Evolutionary conservation across 768 basidiomycete genomes (phyloP).

Genomic region (Steccherinum ochraceum): DNA sequence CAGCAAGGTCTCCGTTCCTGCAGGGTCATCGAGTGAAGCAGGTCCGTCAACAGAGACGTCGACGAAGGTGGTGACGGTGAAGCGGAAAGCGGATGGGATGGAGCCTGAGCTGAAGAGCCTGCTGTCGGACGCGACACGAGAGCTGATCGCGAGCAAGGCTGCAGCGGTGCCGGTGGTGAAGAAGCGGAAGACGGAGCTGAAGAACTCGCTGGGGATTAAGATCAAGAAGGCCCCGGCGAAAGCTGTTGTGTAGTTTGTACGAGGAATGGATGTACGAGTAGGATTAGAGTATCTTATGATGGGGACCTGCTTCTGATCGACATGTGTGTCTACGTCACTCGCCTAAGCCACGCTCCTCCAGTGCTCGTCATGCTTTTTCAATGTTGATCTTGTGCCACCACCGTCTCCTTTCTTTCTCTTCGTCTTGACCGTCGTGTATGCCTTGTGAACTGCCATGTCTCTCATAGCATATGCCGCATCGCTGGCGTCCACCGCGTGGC

Average conservation of each 20-base stretch:
- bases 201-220: conserved; percentile 71
- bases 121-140: conserved; percentile 57
- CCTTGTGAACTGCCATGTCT: not conserved
- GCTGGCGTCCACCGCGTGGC: not conserved
- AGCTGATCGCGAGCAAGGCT: conserved; percentile 47
- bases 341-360: too few relatives aligned
- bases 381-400: too few relatives aligned
- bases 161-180: conserved; percentile 36
- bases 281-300: too few relatives aligned
- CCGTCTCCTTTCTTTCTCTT: too few relatives aligned
- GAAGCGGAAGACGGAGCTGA: conserved; percentile 58
- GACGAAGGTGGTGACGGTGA: conserved; percentile 54
- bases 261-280: not conserved
- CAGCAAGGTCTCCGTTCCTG: conserved; percentile 54
- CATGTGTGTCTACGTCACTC: too few relatives aligned
- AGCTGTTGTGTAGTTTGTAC: conserved; percentile 6
- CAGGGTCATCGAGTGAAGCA: conserved; percentile 6
- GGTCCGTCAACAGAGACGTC: conserved; percentile 3
- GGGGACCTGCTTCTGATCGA: too few relatives aligned
- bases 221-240: conserved; percentile 31
- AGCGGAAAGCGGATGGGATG: conserved; percentile 77
- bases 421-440: too few relatives aligned
- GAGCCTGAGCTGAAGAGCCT: conserved; percentile 69
- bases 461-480: not conserved
- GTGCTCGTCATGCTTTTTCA: too few relatives aligned